Percentiles rank a stretch among this genome's conserved stretches.
Evolutionary conservation across 1,139 yeast genomes (phyloP).

Genomic region (Nakaseomyces kungkrabaensis): DNA sequence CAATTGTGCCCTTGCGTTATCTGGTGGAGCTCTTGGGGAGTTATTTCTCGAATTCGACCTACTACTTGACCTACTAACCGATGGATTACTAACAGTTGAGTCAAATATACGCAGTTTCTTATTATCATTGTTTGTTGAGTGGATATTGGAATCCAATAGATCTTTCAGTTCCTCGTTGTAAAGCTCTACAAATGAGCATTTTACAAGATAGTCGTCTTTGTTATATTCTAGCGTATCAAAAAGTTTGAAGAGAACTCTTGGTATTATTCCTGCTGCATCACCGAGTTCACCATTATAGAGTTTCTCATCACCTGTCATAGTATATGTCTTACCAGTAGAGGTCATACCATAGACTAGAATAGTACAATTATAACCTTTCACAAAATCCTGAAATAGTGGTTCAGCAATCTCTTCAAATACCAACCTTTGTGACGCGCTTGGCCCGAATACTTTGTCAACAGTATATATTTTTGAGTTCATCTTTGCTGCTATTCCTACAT

Average conservation of each 20-base stretch:
- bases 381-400: constrained; percentile 56
- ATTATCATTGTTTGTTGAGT: constrained; percentile 9
- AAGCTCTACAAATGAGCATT: constrained; percentile 63
- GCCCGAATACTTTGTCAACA: constrained; percentile 70
- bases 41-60: constrained; percentile 11
- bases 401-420: constrained; percentile 54
- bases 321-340: constrained; percentile 71
- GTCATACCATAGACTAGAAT: constrained; percentile 75
- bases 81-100: constrained; percentile 19
- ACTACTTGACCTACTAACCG: constrained; percentile 10
- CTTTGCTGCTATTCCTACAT: constrained; percentile 36
- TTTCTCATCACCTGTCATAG: constrained; percentile 58
- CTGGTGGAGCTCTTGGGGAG: constrained; percentile 12
- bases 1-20: constrained; percentile 1
- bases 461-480: constrained; percentile 41
- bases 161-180: constrained; percentile 67
- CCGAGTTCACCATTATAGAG: constrained; percentile 48
- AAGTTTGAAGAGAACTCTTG: constrained; percentile 48
- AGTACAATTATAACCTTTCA: constrained; percentile 63
- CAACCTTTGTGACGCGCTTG: constrained; percentile 52
- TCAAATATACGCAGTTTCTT: constrained; percentile 47
- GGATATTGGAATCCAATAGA: constrained; percentile 36
- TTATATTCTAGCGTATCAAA: constrained; percentile 36
- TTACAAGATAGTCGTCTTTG: constrained; percentile 43
- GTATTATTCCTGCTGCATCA: constrained; percentile 59